phyloP scores from a whole-genome alignment of 768 basidiomycete species.

The Hortiboletus campestris region DNA sequence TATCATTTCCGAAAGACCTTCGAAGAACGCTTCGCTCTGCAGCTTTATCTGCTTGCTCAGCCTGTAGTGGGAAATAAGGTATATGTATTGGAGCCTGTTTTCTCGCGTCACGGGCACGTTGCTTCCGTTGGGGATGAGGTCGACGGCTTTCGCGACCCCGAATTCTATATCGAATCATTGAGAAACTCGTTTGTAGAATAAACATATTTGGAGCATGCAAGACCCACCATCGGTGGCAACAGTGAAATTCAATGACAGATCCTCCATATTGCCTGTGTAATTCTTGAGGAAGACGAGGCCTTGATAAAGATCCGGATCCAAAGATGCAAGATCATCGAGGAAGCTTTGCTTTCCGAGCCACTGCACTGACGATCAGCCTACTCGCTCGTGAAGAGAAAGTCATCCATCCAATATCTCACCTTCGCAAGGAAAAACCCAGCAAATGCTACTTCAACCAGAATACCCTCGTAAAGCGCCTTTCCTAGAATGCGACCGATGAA shows the following conservation, averaged over 20 bases:
- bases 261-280: conserved; percentile 82
- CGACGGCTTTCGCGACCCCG: conserved; percentile 69
- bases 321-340: conserved; percentile 87
- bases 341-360: conserved; percentile 93
- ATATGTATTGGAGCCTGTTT: conserved; percentile 88
- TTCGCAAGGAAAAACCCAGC: conserved; percentile 94
- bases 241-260: conserved; percentile 87
- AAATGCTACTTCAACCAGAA: conserved; percentile 91
- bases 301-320: conserved; percentile 90
- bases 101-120: conserved; percentile 84
- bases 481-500: conserved; percentile 94
- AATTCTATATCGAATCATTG: conserved; percentile 54
- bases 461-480: conserved; percentile 96
- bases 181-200: not conserved
- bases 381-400: not conserved
- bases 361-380: conserved; percentile 35
- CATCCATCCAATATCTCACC: conserved; percentile 37
- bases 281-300: conserved; percentile 93
- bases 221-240: conserved; percentile 77
- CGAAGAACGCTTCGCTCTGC: conserved; percentile 86
- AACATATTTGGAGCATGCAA: not conserved
- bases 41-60: conserved; percentile 84
- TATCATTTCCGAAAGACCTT: conserved; percentile 90
- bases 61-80: conserved; percentile 83
- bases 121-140: conserved; percentile 79